Base-by-base conservation (phyloP, 768 basidiomycete species). In the Xerocomus spinulosus region DNA sequence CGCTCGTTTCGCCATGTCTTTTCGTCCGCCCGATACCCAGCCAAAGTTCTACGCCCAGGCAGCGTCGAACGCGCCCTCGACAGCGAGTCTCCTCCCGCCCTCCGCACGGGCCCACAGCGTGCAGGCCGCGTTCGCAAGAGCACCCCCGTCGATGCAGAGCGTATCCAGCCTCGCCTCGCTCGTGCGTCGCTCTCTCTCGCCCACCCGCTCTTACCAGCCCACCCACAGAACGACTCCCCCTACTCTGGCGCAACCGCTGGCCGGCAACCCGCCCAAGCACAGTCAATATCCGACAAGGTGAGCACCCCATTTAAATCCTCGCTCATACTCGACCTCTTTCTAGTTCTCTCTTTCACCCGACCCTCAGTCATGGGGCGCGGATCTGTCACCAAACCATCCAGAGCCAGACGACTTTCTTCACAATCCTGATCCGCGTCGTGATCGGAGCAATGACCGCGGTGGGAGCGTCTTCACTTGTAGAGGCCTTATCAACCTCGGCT, bases 271-370 rank as follows among this genome's bases (percentile, higher is more conserved):
- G 64, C 44, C 20, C 68, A 68, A 30, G 38, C 32, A 46, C 70
- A 68, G 12, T 82, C 79, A 18, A 74, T 83, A 50, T 80, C 81
- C 25, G 78, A 84, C 59, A 83, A 84, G 71, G 82, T 70, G 51
- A 35, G 67, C 52, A 42, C 42, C 23, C 9, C 8, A 28, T 28
- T 28, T 10, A 28, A n/a, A n/a, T n/a, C n/a, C 13, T n/a, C 4
- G 14, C 43, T 4, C 44, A 29, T 7, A 40, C 44, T 35, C 45
- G 3, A 25, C 21, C 33, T 37, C 50, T 17, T 18, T 28, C 42
- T 29, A 89, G 85, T 88, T 79, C 59, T 85, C 85, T 14, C 77
- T 88, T 18, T 80, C 85, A 6, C 78, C 85, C 1, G 85, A 88
- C 65, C 87, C 87, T 3, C 68, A 74, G 13, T 78, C 74, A 0